A percentile compares a stretch with the other conserved stretches of the same genome.
Conservation (phyloP, 1,284 basidiomycete genomes). For the Ustilago crameri region DNA sequence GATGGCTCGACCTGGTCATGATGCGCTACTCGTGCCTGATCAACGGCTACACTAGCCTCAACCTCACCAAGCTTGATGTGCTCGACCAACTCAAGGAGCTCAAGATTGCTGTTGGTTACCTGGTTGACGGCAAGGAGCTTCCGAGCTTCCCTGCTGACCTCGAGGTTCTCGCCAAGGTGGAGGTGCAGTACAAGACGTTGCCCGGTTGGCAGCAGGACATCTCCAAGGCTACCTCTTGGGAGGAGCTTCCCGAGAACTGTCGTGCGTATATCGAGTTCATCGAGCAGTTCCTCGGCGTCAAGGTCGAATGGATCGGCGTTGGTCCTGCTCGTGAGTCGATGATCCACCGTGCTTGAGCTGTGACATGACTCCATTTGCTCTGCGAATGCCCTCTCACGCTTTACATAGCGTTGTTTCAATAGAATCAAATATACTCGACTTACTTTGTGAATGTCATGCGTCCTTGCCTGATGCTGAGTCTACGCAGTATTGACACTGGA, state of each 20-base stretch:
- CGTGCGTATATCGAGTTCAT: conserved; percentile 88
- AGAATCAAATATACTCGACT: conserved; percentile 15
- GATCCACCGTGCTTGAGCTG: conserved; percentile 70
- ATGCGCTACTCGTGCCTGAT: conserved; percentile 91
- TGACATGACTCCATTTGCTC: too few relatives aligned
- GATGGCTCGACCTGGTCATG: conserved; percentile 97
- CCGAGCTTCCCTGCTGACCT: conserved; percentile 93
- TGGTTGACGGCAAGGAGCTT: conserved; percentile 80
- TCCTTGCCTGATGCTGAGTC: neutral
- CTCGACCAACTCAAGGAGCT: conserved; percentile 87
- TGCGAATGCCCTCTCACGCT: conserved; percentile 26
- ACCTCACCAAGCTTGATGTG: conserved; percentile 95
- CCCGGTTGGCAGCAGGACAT: conserved; percentile 93
- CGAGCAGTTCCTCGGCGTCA: conserved; percentile 81
- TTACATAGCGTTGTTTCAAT: conserved; percentile 42
- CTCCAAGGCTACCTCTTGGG: conserved; percentile 75
- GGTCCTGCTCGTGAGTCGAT: conserved; percentile 85
- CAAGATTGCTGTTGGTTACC: conserved; percentile 86
- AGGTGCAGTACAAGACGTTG: conserved; percentile 88
- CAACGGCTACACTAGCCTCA: conserved; percentile 93
- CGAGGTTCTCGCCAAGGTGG: conserved; percentile 80
- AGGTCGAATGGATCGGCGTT: conserved; percentile 90
- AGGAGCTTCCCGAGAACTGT: conserved; percentile 86
- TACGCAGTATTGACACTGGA: neutral
- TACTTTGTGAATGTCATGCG: neutral